Percentiles rank a stretch among this genome's conserved stretches.
These are phyloP conservation scores for Coemansia linderi DNA, from an alignment of 371 early-diverging fungal genomes.

Conservation along the genomic window DNA sequence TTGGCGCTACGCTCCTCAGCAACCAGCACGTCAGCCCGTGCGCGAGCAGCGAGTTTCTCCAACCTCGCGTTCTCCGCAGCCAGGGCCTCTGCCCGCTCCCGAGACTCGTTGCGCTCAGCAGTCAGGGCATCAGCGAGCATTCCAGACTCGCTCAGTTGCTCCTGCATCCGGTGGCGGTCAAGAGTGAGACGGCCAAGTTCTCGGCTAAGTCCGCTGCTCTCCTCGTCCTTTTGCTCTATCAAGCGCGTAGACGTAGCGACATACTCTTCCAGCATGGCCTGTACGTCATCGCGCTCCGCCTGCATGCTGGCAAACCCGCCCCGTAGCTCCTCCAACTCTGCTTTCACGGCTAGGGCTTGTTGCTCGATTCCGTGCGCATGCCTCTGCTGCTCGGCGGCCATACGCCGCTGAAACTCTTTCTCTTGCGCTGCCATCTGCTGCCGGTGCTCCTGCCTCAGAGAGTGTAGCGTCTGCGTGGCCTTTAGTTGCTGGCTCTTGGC, in stretches of 20 bases:
- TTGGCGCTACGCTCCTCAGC: slow-evolving; percentile 38
- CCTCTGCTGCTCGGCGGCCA: slow-evolving; percentile 15
- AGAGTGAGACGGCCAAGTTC: slow-evolving; percentile 21
- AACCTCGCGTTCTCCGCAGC: slow-evolving; percentile 25
- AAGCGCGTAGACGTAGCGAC: slow-evolving; percentile 27
- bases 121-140: slow-evolving; percentile 6
- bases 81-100: slow-evolving; percentile 13
- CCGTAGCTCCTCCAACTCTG: slow-evolving; percentile 6
- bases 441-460: slow-evolving; percentile 11
- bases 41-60: slow-evolving; percentile 10
- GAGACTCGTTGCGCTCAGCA: slow-evolving; percentile 27
- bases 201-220: slow-evolving; percentile 16
- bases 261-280: slow-evolving; percentile 33
- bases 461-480: background rate
- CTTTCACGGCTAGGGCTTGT: background rate
- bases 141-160: slow-evolving; percentile 11
- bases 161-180: slow-evolving; percentile 34
- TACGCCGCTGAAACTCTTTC: background rate
- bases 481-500: slow-evolving; percentile 17
- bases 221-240: slow-evolving; percentile 23
- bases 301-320: background rate
- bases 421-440: slow-evolving; percentile 7
- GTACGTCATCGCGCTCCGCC: slow-evolving; percentile 19
- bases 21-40: slow-evolving; percentile 31
- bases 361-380: slow-evolving; percentile 10